Evolutionary conservation across 352 stramenopile genomes (phyloP).

Genomic region (Pythium aristosporum): DNA sequence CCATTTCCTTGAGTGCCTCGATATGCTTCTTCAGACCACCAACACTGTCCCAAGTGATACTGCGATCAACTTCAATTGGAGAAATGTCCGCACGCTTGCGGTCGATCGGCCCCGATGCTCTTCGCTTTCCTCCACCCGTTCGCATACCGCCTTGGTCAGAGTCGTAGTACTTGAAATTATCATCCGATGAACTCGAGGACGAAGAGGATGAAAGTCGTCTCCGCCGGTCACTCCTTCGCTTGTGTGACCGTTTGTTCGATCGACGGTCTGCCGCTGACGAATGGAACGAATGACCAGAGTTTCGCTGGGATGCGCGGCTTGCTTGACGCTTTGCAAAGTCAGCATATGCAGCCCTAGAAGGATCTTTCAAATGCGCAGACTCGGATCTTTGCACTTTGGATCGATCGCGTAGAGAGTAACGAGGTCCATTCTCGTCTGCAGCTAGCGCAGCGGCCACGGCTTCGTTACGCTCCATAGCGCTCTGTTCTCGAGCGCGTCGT

Average conservation of each 20-base stretch:
- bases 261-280: slow-evolving; percentile 27
- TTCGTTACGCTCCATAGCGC: background rate
- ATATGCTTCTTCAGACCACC: slow-evolving; percentile 86
- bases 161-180: slow-evolving; percentile 62
- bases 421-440: slow-evolving; percentile 31
- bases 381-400: slow-evolving; percentile 56
- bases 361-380: slow-evolving; percentile 30
- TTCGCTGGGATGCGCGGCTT: slow-evolving; percentile 27
- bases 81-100: slow-evolving; percentile 69
- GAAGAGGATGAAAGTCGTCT: slow-evolving; percentile 49
- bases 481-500: slow-evolving; percentile 10
- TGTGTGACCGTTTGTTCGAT: slow-evolving; percentile 26
- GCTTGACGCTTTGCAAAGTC: slow-evolving; percentile 70
- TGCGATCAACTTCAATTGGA: slow-evolving; percentile 79
- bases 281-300: slow-evolving; percentile 9
- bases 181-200: slow-evolving; percentile 31
- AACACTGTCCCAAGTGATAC: slow-evolving; percentile 85
- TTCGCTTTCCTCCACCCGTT: slow-evolving; percentile 36
- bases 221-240: slow-evolving; percentile 20
- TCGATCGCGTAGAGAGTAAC: slow-evolving; percentile 74
- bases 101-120: slow-evolving; percentile 30
- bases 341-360: slow-evolving; percentile 43
- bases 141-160: slow-evolving; percentile 72
- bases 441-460: background rate
- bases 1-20: slow-evolving; percentile 92